phyloP scores from a whole-genome alignment of 2,329 filamentous ascomycete species.

The Scedosporium boydii region DNA sequence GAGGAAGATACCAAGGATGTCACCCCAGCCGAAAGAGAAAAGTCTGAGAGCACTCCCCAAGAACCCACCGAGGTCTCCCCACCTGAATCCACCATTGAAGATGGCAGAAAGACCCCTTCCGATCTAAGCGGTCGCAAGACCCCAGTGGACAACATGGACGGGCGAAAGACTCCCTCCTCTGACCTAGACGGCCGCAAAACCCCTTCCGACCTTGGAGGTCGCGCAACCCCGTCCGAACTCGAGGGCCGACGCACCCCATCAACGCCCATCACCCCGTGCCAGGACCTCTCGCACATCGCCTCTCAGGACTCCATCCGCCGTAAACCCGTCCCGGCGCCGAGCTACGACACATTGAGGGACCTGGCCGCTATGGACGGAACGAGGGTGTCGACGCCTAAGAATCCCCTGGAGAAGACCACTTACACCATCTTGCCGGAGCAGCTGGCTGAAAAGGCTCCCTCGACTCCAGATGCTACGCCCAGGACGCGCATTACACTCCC shows the following conservation, averaged over 20 bases:
- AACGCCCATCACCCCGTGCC: not conserved
- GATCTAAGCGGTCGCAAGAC: not conserved
- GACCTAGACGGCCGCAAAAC: not conserved
- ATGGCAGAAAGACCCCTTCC: not conserved
- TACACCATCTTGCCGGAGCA: conserved; percentile 4
- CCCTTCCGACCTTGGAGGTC: not conserved
- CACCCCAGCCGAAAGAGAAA: not conserved
- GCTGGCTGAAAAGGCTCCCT: conserved; percentile 1
- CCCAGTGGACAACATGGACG: not conserved
- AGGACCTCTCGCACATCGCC: not conserved
- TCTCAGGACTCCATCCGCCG: conserved; percentile 4
- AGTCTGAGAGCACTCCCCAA: not conserved
- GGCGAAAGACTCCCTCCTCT: not conserved
- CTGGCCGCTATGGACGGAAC: not conserved
- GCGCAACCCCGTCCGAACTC: conserved; percentile 1
- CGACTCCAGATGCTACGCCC: conserved; percentile 1
- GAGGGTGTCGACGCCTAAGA: not conserved
- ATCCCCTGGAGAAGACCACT: conserved; percentile 7
- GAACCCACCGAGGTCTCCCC: not conserved
- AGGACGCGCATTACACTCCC: conserved; percentile 2
- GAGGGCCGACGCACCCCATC: conserved; percentile 1
- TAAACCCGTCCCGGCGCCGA: conserved; percentile 4
- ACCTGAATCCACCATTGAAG: not conserved
- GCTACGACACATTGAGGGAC: not conserved
- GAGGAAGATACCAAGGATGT: not conserved